Conservation (phyloP, 352 stramenopile genomes). For the Pilasporangium apinafurcum region DNA sequence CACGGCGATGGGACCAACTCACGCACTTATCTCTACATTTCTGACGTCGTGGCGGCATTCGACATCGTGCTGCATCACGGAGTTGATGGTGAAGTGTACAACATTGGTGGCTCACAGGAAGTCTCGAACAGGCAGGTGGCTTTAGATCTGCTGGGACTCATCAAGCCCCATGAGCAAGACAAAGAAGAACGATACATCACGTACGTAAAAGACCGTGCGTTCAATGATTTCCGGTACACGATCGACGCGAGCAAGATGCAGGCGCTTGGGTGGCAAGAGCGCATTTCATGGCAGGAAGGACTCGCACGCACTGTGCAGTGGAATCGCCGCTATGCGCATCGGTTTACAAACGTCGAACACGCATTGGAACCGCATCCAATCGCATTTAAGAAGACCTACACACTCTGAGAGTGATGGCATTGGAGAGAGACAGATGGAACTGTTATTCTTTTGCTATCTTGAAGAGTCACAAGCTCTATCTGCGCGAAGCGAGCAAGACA, state of each 20-base stretch:
- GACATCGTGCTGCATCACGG: constrained; percentile 95
- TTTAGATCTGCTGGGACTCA: constrained; percentile 76
- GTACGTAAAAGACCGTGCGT: constrained; percentile 90
- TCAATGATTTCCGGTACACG: constrained; percentile 97
- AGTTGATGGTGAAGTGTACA: constrained; percentile 92
- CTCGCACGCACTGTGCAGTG: constrained; percentile 89
- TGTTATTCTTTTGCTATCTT: no score
- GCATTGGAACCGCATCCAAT: constrained; percentile 74
- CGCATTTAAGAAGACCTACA: constrained; percentile 72
- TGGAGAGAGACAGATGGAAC: no score
- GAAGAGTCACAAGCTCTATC: no score
- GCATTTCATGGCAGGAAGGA: constrained; percentile 91
- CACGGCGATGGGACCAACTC: constrained; percentile 95
- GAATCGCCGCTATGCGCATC: constrained; percentile 69
- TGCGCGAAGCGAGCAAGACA: no score
- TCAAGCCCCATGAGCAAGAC: constrained; percentile 35
- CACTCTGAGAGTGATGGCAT: no score
- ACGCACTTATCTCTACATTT: constrained; percentile 97
- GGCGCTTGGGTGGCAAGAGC: constrained; percentile 90
- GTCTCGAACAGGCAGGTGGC: constrained; percentile 78
- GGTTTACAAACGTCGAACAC: constrained; percentile 84
- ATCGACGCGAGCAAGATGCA: constrained; percentile 92
- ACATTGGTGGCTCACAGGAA: constrained; percentile 90
- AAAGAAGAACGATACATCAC: constrained; percentile 53
- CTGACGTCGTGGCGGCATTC: constrained; percentile 95